Evolutionary conservation across 257 asterid species (phyloP), one percentile per base, ranked within the genome.

Genomic region (Plectranthus barbatus): DNA sequence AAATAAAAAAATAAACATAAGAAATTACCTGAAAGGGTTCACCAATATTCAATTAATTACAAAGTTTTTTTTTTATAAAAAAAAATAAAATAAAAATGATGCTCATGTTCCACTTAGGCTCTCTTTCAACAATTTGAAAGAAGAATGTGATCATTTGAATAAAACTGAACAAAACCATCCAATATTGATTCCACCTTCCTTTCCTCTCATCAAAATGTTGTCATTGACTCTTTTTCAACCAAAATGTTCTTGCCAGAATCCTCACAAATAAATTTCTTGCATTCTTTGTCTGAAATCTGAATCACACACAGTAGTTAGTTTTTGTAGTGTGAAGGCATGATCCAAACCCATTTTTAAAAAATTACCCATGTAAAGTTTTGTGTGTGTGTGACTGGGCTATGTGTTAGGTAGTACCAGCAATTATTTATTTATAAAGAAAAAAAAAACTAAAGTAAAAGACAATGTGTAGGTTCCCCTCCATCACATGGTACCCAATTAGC

Each of bases 401-500:
- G 64, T 63, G 78, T 78, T 74, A 71, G 77, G 78, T 74, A 69
- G 74, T 60, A 73, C 59, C 71, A 62, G 8, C 7, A 60, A 67
- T 53, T 59, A 59, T 1, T 63, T 52, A 15, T 29, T 54, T 51
- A 45, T 31, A 31, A 2, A 31, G 1, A 26, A 54, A 54, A 51
- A 54, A 9, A 34, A 14, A 26, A 1, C 5, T 14, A 55, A 37
- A 64, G 71, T 55, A 60, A 78, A 78, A 78, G 83, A 78, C 73
- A 63, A 74, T 71, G 69, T 34, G 29, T 56, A 42, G 61, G 60
- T 56, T 72, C 53, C 53, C 70, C 68, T 67, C 54, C 74, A 37
- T 74, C 83, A 79, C 83, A 79, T 79, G 83, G 66, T 57, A 64
- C 78, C 83, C 83, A 78, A 78, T 78, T 72, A 48, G 40, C 55